These are phyloP conservation scores for Yarrowia galli DNA, from an alignment of 1,139 yeast species.

Conservation along the genomic window DNA sequence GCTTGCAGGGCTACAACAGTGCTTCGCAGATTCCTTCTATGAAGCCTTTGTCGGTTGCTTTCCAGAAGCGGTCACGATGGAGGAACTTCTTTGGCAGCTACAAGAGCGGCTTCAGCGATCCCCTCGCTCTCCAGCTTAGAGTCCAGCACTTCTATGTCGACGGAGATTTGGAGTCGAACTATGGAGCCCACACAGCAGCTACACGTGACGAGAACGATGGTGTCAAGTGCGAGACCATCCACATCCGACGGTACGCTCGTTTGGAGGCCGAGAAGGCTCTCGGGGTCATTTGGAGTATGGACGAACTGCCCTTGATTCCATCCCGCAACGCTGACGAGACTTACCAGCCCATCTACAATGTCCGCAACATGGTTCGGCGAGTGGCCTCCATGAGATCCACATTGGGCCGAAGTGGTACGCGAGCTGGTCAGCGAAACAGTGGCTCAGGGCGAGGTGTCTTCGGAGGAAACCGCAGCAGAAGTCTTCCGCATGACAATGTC, in stretches of 20 bases:
- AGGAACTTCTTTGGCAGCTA: slow-evolving; percentile 28
- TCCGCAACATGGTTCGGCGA: slow-evolving; percentile 18
- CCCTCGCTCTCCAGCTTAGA: slow-evolving; percentile 11
- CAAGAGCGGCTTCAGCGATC: slow-evolving; percentile 1
- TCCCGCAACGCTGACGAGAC: slow-evolving; percentile 19
- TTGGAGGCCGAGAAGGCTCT: slow-evolving; percentile 31
- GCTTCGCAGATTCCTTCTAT: slow-evolving; percentile 19
- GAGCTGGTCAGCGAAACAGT: background rate
- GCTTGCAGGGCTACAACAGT: slow-evolving; percentile 21
- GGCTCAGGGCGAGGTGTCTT: slow-evolving; percentile 4
- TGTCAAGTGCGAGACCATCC: slow-evolving; percentile 19
- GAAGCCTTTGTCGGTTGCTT: slow-evolving; percentile 27
- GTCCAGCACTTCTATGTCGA: slow-evolving; percentile 9
- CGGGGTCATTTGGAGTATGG: slow-evolving; percentile 22
- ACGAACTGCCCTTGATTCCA: slow-evolving; percentile 24
- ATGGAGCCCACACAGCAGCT: slow-evolving; percentile 9
- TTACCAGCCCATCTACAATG: slow-evolving; percentile 22
- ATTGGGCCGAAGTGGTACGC: slow-evolving; percentile 1
- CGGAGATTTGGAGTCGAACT: slow-evolving; percentile 16
- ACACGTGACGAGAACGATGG: slow-evolving; percentile 21
- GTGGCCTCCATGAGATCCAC: slow-evolving; percentile 6
- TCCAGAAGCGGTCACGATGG: slow-evolving; percentile 25
- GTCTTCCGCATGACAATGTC: slow-evolving; percentile 14
- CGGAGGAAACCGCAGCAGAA: slow-evolving; percentile 7
- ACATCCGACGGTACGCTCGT: slow-evolving; percentile 33